Base-by-base conservation (phyloP, 305 asterid species). In the Withania somnifera region DNA sequence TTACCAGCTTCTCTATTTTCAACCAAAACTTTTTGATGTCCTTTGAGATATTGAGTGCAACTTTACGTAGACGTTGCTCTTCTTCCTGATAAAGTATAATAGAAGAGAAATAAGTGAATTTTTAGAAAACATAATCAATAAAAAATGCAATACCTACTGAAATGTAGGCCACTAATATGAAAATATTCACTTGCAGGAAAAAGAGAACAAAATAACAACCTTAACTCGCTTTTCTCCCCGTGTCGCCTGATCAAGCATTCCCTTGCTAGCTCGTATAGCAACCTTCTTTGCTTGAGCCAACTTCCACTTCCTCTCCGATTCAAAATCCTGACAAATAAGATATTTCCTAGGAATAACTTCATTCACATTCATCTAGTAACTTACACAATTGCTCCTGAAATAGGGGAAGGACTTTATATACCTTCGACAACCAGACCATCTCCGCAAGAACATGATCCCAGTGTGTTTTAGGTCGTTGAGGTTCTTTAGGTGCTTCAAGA, bases 381-480 rank as follows among this genome's bases (percentile, higher is more conserved):
- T 24, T 11, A 45, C 7, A 30, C 40, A 19, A 81, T 80, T 64
- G 83, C 83, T 80, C 78, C 52, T 5, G 45, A 51, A 63, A 40
- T 47, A 66, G 52, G 68, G 47, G 32, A 80, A 53, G 64, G 36
- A 66, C 38, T 80, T 75, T 78, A 6, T 9, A 71, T 86, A 97
- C 99, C 98, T 95, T 95, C 73, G 99, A 92, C 86, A 97, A 86
- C 98, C 99, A 97, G 84, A 84, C 95, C 99, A 97, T 97, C 94
- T 97, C 99, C 84, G 95, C 98, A 88, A 97, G 87, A 85, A 97
- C 98, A 92, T 97, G 98, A 87, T 97, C 99, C 99, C 99, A 97
- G 52, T 97, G 99, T 71, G 98, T 86, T 91, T 92, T 97, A 69
- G 96, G 97, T 67, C 98, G 98, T 60, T 80, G 90, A 75, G 98